These are phyloP conservation scores for Hypoxylon crocopeplum DNA, from an alignment of 495 filamentous ascomycete genomes.

Conservation along the genomic window DNA sequence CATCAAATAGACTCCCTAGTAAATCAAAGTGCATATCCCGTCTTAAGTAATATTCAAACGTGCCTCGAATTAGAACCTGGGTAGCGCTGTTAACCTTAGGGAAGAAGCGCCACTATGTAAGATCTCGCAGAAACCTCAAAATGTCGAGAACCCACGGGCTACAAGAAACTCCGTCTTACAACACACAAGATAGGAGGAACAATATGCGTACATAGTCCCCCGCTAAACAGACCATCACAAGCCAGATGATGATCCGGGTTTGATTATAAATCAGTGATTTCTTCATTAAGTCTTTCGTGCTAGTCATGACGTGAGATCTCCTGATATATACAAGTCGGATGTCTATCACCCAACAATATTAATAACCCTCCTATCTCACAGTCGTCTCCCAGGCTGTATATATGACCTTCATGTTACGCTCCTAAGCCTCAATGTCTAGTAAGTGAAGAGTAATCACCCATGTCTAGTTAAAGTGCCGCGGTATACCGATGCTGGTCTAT, in stretches of 20 bases:
- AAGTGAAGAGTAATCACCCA: constrained; percentile 2
- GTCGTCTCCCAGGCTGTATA: constrained; percentile 27
- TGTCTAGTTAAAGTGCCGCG: constrained; percentile 18
- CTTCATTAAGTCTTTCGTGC: constrained; percentile 29
- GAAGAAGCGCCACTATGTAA: too few relatives aligned
- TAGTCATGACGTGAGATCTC: constrained; percentile 21
- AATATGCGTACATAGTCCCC: too few relatives aligned
- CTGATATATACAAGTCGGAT: constrained; percentile 41
- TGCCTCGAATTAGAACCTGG: too few relatives aligned
- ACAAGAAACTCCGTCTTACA: too few relatives aligned
- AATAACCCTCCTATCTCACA: constrained; percentile 30
- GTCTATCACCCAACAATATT: constrained; percentile 31
- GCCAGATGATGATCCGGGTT: neutral
- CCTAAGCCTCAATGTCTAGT: constrained; percentile 16
- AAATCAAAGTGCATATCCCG: too few relatives aligned
- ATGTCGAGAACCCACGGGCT: too few relatives aligned
- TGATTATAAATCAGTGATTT: constrained; percentile 15
- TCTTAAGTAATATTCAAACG: too few relatives aligned
- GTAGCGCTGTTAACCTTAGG: too few relatives aligned
- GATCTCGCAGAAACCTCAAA: too few relatives aligned
- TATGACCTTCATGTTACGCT: constrained; percentile 21
- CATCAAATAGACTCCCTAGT: too few relatives aligned
- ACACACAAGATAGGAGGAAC: too few relatives aligned
- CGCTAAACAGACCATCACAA: too few relatives aligned
- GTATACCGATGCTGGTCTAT: constrained; percentile 28